These are phyloP conservation scores for Peterozyma xylosa DNA, from an alignment of 805 yeast genomes.

Conservation along the genomic window DNA sequence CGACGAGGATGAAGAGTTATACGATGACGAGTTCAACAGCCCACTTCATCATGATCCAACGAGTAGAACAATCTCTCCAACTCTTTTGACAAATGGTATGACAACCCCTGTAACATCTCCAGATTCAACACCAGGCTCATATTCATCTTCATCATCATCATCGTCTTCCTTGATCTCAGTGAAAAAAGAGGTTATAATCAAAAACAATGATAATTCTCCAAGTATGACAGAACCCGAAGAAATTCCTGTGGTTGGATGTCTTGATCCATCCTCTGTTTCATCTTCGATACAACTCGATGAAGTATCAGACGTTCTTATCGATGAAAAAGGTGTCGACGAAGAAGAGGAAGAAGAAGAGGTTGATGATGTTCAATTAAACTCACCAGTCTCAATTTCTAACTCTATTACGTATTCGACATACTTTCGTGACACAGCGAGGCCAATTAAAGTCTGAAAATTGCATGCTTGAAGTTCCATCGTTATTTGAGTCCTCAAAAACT, in stretches of 20 bases:
- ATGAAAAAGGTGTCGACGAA: too few species aligned
- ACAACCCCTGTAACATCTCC: slow-evolving; percentile 7
- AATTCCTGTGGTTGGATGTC: neutral
- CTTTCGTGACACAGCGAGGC: slow-evolving; percentile 2
- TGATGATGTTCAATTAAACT: too few species aligned
- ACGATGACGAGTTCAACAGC: slow-evolving; percentile 7
- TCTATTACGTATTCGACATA: too few species aligned
- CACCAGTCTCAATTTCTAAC: too few species aligned
- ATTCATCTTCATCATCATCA: neutral
- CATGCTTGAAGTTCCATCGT: neutral
- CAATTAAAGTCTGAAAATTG: neutral
- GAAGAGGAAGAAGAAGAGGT: too few species aligned
- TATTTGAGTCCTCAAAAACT: neutral
- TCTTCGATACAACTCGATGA: neutral
- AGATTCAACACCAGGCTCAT: neutral
- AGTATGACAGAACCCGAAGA: neutral
- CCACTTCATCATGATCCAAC: neutral
- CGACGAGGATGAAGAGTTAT: slow-evolving; percentile 1
- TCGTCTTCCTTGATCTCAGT: neutral
- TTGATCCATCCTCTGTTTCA: slow-evolving; percentile 4
- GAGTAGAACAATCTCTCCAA: neutral
- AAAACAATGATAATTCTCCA: slow-evolving; percentile 5
- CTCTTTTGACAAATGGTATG: neutral
- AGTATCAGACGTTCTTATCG: too few species aligned
- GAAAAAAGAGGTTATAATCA: slow-evolving; percentile 1